Percentiles rank a stretch among this genome's conserved stretches.
Conservation (phyloP, 495 filamentous ascomycete genomes). For the Penicillium atrosanguineum region DNA sequence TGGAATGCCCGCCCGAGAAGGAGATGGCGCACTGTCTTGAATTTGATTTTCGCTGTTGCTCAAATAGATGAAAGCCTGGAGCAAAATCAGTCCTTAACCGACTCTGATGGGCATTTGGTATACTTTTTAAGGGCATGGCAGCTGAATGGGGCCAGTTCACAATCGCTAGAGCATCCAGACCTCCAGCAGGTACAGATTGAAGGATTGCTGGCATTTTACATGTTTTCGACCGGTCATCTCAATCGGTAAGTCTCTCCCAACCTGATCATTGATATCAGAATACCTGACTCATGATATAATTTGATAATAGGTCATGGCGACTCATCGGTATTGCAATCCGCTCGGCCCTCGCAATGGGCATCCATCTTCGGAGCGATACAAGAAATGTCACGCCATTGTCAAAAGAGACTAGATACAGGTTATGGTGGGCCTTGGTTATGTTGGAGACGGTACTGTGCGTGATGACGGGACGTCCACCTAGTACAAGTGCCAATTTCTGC, state of each 20-base stretch:
- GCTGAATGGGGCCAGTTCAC: conserved; percentile 35
- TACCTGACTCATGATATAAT: background rate
- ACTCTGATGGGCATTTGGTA: conserved; percentile 44
- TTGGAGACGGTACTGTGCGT: no score
- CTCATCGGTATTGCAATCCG: no score
- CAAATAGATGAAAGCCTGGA: conserved; percentile 43
- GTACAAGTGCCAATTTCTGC: background rate
- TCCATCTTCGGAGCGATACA: no score
- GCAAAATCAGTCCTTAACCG: conserved; percentile 27
- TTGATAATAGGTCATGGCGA: conserved; percentile 21
- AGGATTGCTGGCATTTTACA: conserved; percentile 51
- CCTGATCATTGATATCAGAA: background rate
- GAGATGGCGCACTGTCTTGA: conserved; percentile 56
- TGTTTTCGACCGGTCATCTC: conserved; percentile 50
- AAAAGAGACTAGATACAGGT: no score
- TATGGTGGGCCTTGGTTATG: no score
- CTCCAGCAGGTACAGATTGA: conserved; percentile 50
- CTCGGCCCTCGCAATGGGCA: no score
- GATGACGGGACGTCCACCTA: no score
- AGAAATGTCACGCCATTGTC: no score
- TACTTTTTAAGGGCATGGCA: conserved; percentile 57
- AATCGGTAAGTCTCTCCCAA: conserved; percentile 40
- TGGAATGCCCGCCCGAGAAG: conserved; percentile 26
- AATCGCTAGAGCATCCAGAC: conserved; percentile 20
- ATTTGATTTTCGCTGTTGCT: conserved; percentile 61